These are phyloP conservation scores for Eleusine coracana DNA, from an alignment of 176 grass and related monocot species.

Conservation along the genomic window DNA sequence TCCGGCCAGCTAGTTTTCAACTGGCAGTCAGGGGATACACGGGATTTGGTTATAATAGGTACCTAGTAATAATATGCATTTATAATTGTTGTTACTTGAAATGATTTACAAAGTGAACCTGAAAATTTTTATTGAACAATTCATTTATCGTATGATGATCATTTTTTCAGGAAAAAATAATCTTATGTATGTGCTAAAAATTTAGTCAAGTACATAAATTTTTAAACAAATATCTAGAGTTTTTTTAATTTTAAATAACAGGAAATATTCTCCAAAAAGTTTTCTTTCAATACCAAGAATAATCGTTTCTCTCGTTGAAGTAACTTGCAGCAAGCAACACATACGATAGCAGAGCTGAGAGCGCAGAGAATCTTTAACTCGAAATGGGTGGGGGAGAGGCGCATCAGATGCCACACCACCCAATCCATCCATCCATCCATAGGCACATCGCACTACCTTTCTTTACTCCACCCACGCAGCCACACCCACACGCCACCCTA, in stretches of 20 bases:
- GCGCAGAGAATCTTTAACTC: constrained; percentile 22
- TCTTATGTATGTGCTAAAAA: not conserved
- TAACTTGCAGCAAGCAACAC: not conserved
- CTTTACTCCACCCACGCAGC: constrained; percentile 31
- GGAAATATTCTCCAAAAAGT: not conserved
- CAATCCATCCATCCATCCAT: constrained; percentile 47
- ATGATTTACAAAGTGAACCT: no score
- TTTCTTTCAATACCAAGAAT: not conserved
- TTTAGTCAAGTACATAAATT: not conserved
- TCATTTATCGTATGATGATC: not conserved
- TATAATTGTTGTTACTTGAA: no score
- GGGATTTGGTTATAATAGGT: not conserved
- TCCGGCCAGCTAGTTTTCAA: not conserved
- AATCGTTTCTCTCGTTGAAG: not conserved
- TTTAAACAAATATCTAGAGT: not conserved
- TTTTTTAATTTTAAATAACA: not conserved
- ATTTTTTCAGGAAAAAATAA: not conserved
- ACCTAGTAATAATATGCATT: no score
- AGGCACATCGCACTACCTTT: constrained; percentile 46
- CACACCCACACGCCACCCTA: constrained; percentile 6
- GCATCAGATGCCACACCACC: constrained; percentile 71
- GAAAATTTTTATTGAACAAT: not conserved
- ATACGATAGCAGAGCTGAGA: fast-evolving
- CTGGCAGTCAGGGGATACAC: not conserved
- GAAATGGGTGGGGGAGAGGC: constrained; percentile 48